Evolutionary conservation across 306 rosid genomes (phyloP).

Genomic region (Ormosia emarginata): DNA sequence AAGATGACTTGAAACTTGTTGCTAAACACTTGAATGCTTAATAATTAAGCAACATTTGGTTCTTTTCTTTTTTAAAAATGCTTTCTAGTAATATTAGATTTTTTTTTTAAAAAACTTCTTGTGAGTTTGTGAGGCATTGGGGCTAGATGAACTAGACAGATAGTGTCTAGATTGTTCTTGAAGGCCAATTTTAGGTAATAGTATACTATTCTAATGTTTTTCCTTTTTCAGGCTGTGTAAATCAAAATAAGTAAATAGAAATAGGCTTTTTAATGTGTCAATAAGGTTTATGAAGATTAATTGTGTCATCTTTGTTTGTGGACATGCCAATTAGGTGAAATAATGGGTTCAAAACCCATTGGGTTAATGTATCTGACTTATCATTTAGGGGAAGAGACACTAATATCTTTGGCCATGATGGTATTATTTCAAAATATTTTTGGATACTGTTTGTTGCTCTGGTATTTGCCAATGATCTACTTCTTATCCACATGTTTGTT

Average conservation of each 20-base stretch:
- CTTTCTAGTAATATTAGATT: not conserved
- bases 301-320: not conserved
- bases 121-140: not conserved
- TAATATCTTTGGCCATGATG: not conserved
- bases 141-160: not conserved
- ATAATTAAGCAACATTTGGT: not conserved
- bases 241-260: not conserved
- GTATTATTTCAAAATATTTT: not conserved
- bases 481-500: not conserved
- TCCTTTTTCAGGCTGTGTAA: not conserved
- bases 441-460: not conserved
- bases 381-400: not conserved
- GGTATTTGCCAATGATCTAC: not conserved
- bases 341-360: constrained; percentile 1
- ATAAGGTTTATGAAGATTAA: not conserved
- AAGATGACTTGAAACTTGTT: not conserved
- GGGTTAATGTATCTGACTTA: not conserved
- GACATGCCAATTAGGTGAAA: not conserved
- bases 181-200: not conserved
- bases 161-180: not conserved
- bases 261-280: not conserved
- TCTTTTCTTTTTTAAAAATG: not conserved
- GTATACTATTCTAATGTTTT: not conserved
- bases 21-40: not conserved
- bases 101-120: not conserved